Conservation (phyloP, 495 filamentous ascomycete species). For the Bacidia gigantensis region DNA sequence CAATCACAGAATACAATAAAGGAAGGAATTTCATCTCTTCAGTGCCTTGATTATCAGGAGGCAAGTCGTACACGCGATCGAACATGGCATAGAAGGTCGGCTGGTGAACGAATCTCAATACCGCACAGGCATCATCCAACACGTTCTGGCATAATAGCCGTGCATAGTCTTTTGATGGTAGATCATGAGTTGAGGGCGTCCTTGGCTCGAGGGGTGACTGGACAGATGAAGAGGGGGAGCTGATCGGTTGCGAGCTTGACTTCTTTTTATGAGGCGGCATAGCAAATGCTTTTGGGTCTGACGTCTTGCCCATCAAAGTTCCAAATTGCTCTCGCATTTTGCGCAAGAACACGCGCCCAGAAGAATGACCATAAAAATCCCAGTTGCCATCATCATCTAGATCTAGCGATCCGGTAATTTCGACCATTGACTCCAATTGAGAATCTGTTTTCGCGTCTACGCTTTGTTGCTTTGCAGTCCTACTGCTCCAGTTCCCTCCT, state of each 20-base stretch:
- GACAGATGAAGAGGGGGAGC: conserved; percentile 55
- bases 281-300: conserved; percentile 1
- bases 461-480: conserved; percentile 1
- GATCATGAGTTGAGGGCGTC: conserved; percentile 44
- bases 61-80: conserved; percentile 63
- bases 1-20: conserved; percentile 68
- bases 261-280: conserved; percentile 20
- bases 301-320: conserved; percentile 38
- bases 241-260: conserved; percentile 36
- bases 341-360: conserved; percentile 72
- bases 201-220: conserved; percentile 45
- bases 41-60: conserved; percentile 52
- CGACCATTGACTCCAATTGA: conserved; percentile 87
- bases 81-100: conserved; percentile 70
- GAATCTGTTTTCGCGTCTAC: conserved; percentile 45
- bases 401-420: conserved; percentile 76
- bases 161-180: conserved; percentile 58
- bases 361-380: conserved; percentile 92
- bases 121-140: conserved; percentile 67
- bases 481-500: not conserved
- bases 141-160: conserved; percentile 59
- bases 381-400: conserved; percentile 83
- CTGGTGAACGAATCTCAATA: conserved; percentile 78
- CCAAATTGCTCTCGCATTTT: conserved; percentile 79
- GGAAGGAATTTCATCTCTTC: conserved; percentile 73